Evolutionary conservation across 1,284 basidiomycete genomes (phyloP), one percentile per base, ranked within the genome.

Genomic region (Cutaneotrichosporon curvatum): DNA sequence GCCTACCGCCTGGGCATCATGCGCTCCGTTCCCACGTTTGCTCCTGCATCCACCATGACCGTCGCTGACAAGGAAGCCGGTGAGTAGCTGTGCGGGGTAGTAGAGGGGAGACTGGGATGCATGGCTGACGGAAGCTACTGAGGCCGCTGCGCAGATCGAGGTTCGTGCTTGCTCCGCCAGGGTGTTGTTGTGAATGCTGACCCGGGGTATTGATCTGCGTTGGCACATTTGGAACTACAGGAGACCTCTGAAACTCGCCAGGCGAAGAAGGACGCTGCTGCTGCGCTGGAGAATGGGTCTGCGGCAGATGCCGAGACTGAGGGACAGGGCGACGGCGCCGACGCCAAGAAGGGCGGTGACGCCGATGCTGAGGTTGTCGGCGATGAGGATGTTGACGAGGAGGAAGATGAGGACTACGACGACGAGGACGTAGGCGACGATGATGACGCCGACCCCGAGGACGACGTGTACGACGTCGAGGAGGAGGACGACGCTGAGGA

Each of bases 401-500:
- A 31, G 7, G 25, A 28, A 12, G 25, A 28, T 7, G 25, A 28
- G 8, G 25, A 28, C 25, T 7, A 28, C 25, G 25, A 28, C 25
- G 25, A 28, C 12, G 25, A 28, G 8, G 7, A 21, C 36, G 36
- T 20, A 12, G 25, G 8, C 10, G 36, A 33, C 33, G 41, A 43
- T 21, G 28, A 44, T 21, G 43, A 30, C 39, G 34, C 23, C 38
- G 44, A 50, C 42, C 25, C 23, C 34, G 47, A 44, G 4, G 45
- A 47, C 23, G 50, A 47, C 28, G 30, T 30, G 20, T 40, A 43
- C 18, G 22, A 43, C 15, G 48, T 31, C 5, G 49, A 46, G 30
- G 51, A 51, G 22, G 50, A 56, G 30, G 54, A 58, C 12, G 51
- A 56, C 16, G 46, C 49, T 4, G 48, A 55, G 20, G 52, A 50